Evolutionary conservation across 305 asterid genomes (phyloP).

Genomic region (Fraxinus nigra): DNA sequence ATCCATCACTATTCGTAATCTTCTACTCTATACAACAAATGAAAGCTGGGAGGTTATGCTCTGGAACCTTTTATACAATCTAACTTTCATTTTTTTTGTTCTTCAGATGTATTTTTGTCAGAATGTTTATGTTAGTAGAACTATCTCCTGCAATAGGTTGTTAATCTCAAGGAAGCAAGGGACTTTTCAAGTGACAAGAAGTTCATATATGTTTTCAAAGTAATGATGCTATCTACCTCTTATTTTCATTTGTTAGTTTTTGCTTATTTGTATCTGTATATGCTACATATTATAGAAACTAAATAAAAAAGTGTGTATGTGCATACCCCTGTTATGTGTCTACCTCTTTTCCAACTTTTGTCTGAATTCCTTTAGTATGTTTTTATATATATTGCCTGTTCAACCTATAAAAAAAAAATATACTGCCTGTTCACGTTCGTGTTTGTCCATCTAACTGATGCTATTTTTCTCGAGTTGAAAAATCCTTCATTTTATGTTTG

Average conservation of each 20-base stretch:
- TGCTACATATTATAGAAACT: constrained; percentile 10
- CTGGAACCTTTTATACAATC: constrained; percentile 15
- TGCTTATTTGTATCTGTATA: constrained; percentile 21
- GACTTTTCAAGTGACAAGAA: constrained; percentile 91
- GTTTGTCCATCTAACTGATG: background rate
- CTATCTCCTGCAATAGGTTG: constrained; percentile 59
- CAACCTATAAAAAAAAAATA: background rate
- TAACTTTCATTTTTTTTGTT: constrained; percentile 21
- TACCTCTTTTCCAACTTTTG: constrained; percentile 1
- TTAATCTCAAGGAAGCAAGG: constrained; percentile 95
- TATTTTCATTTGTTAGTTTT: constrained; percentile 16
- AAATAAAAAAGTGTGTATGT: constrained; percentile 5
- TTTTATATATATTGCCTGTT: background rate
- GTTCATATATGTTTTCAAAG: constrained; percentile 93
- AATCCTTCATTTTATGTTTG: background rate
- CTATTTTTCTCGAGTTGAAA: background rate
- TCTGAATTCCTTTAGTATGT: constrained; percentile 12
- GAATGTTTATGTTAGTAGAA: constrained; percentile 24
- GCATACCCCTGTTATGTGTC: background rate
- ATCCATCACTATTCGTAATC: constrained; percentile 90
- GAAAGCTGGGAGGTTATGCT: constrained; percentile 87
- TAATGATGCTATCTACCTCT: constrained; percentile 31
- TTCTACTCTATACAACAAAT: constrained; percentile 85
- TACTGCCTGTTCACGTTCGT: background rate
- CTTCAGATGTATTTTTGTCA: constrained; percentile 26